Conservation (phyloP, 2,329 filamentous ascomycete species). For the Domatiomyces catenatus region DNA sequence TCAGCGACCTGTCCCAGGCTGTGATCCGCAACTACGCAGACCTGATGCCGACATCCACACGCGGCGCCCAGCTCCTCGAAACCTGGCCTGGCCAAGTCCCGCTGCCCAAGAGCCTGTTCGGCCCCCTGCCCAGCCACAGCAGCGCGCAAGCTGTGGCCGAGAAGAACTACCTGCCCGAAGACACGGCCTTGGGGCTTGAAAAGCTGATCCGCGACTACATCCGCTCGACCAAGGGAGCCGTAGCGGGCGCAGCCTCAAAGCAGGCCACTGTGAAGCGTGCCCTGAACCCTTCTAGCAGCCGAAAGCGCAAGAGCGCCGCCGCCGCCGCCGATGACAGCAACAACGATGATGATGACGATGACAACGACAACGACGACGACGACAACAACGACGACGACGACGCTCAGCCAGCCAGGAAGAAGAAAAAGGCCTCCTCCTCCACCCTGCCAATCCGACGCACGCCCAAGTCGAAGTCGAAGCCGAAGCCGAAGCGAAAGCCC, state of each 20-base stretch:
- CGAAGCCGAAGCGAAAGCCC: constrained; percentile 25
- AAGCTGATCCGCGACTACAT: constrained; percentile 54
- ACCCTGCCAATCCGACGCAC: constrained; percentile 14
- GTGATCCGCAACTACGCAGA: constrained; percentile 78
- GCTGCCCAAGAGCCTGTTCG: constrained; percentile 65
- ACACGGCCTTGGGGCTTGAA: constrained; percentile 61
- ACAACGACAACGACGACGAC: constrained; percentile 17
- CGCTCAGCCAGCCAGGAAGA: constrained; percentile 9
- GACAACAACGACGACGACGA: constrained; percentile 12
- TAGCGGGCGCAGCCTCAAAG: constrained; percentile 2
- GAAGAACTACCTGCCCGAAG: constrained; percentile 68
- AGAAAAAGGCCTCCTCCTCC: constrained; percentile 6
- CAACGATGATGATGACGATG: constrained; percentile 20
- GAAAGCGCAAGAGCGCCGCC: constrained; percentile 33
- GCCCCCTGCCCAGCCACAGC: constrained; percentile 57
- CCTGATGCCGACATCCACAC: constrained; percentile 55
- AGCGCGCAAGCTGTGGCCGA: constrained; percentile 72
- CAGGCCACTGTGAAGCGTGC: constrained; percentile 10
- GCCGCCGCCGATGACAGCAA: too few species aligned
- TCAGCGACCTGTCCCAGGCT: constrained; percentile 74
- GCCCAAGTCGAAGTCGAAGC: constrained; percentile 24
- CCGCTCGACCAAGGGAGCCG: constrained; percentile 35
- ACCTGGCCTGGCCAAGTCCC: constrained; percentile 68
- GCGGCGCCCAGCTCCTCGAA: constrained; percentile 47
- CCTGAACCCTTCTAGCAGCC: constrained; percentile 10